phyloP scores from a whole-genome alignment of 352 stramenopile genomes.

The Phytophthora pseudosyringae region DNA sequence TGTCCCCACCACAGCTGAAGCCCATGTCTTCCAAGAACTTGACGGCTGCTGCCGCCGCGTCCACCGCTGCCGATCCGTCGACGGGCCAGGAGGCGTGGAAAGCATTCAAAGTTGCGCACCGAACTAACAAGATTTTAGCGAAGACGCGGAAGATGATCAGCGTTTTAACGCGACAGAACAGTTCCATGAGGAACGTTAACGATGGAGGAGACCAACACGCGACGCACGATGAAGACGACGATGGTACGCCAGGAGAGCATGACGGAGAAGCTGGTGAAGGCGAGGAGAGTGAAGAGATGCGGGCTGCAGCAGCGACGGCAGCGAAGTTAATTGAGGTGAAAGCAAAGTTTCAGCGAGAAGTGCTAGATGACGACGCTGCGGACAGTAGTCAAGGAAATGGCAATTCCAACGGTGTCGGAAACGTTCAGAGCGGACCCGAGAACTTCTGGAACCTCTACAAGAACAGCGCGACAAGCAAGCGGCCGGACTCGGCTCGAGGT shows the following conservation, averaged over 20 bases:
- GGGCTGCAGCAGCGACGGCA: conserved; percentile 7
- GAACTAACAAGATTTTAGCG: conserved; percentile 62
- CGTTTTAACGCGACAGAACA: conserved; percentile 30
- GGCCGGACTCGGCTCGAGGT: conserved; percentile 55
- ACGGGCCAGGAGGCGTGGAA: conserved; percentile 53
- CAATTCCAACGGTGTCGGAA: background rate
- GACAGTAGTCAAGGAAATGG: background rate
- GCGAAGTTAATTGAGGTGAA: conserved; percentile 28
- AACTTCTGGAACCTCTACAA: conserved; percentile 76
- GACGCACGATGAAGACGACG: background rate
- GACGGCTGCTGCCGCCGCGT: background rate
- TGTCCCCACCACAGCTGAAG: conserved; percentile 16
- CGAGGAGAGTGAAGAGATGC: conserved; percentile 13
- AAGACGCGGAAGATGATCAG: conserved; percentile 66
- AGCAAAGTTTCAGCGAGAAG: conserved; percentile 56
- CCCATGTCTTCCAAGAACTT: conserved; percentile 28
- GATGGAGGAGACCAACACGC: conserved; percentile 10
- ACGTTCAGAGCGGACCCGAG: conserved; percentile 15
- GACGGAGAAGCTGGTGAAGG: conserved; percentile 11
- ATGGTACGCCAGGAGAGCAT: conserved; percentile 3
- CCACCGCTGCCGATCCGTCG: conserved; percentile 1
- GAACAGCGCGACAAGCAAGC: conserved; percentile 41
- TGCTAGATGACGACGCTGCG: conserved; percentile 42
- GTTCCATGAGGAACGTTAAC: conserved; percentile 9
- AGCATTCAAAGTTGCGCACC: conserved; percentile 67